phyloP scores from a whole-genome alignment of 2,329 filamentous ascomycete species.

The Colletotrichum limetticola region DNA sequence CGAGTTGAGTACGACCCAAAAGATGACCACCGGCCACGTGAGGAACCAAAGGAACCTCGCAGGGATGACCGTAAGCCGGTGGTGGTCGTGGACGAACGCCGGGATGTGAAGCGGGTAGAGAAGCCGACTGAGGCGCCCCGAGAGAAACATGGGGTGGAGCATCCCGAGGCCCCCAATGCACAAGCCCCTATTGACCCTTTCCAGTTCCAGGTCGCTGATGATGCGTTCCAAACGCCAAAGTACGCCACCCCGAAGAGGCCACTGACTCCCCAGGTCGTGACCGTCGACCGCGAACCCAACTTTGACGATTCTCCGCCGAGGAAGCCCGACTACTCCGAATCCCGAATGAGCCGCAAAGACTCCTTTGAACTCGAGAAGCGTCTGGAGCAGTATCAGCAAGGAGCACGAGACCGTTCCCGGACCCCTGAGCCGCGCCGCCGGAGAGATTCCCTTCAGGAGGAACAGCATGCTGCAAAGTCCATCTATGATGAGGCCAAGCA shows the following conservation, averaged over 20 bases:
- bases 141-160: constrained; percentile 31
- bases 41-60: constrained; percentile 38
- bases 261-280: constrained; percentile 62
- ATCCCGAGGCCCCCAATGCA: constrained; percentile 37
- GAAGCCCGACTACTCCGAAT: constrained; percentile 39
- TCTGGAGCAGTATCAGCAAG: constrained; percentile 42
- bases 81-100: constrained; percentile 29
- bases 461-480: constrained; percentile 55
- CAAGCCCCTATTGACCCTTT: constrained; percentile 63
- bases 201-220: constrained; percentile 65
- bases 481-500: constrained; percentile 58
- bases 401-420: constrained; percentile 38
- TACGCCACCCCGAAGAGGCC: constrained; percentile 50
- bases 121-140: constrained; percentile 36
- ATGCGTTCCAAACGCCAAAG: constrained; percentile 60
- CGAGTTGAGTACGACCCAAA: constrained; percentile 33
- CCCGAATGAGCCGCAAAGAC: constrained; percentile 60
- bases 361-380: constrained; percentile 56
- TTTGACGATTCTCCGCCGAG: constrained; percentile 52
- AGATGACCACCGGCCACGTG: constrained; percentile 33
- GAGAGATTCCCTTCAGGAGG: constrained; percentile 44
- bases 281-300: constrained; percentile 64
- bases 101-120: constrained; percentile 41
- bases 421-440: constrained; percentile 37
- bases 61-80: constrained; percentile 36